A percentile compares a stretch with the other conserved stretches of the same genome.
These are phyloP conservation scores for Albatrellus ellisii DNA, from an alignment of 768 basidiomycete genomes.

Conservation along the genomic window DNA sequence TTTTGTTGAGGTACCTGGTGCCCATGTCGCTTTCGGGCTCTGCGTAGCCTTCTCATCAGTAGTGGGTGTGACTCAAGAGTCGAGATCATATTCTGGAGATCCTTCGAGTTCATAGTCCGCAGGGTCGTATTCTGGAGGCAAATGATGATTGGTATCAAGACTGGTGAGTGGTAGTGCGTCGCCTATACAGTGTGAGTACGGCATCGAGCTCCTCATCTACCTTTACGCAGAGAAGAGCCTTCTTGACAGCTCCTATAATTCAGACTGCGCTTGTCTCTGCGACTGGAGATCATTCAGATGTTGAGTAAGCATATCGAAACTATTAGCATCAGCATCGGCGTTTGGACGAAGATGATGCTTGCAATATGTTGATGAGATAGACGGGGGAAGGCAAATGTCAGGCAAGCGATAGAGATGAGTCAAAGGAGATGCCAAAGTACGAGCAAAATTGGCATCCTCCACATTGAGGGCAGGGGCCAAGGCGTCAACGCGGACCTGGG, in stretches of 20 bases:
- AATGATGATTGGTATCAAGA: conserved; percentile 7
- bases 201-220: conserved; percentile 12
- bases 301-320: conserved; percentile 8
- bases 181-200: conserved; percentile 10
- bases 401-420: conserved; percentile 55
- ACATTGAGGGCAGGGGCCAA: conserved; percentile 30
- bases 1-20: conserved; percentile 30
- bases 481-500: conserved; percentile 38
- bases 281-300: conserved; percentile 13
- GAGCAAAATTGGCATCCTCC: conserved; percentile 50
- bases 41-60: conserved; percentile 7
- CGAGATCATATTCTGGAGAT: conserved; percentile 20
- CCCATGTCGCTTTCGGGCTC: background rate
- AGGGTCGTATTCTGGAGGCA: conserved; percentile 21
- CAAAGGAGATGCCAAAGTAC: conserved; percentile 55
- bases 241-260: conserved; percentile 7
- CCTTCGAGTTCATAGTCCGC: conserved; percentile 21
- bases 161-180: conserved; percentile 5
- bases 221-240: conserved; percentile 11
- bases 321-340: conserved; percentile 9
- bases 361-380: too few relatives aligned
- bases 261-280: conserved; percentile 7
- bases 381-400: conserved; percentile 10
- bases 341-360: conserved; percentile 18
- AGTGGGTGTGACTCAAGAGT: background rate